Evolutionary conservation across 108 stramenopile species (phyloP), one percentile per base, ranked within the genome.

Genomic region (Nitzschia inconspicua): DNA sequence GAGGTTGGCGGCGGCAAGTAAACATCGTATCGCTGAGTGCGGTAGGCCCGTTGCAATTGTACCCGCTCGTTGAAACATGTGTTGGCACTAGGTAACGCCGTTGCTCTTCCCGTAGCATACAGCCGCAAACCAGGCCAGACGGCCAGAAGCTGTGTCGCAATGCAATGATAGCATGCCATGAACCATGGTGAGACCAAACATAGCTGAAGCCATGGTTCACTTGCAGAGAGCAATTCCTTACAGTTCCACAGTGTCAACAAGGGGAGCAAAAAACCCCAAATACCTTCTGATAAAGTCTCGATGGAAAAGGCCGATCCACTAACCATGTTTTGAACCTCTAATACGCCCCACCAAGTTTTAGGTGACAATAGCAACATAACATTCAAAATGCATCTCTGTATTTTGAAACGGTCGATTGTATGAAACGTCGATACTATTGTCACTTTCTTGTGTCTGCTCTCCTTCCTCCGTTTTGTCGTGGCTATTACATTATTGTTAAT

Each of bases 1-100:
- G 44, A 25, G 35, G 25, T 24, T 62, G 26, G 57, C 22, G 70
- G 62, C 19, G 73, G 73, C 27, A 67, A 57, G 44, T 66, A 77
- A 0, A 71, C 66, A 49, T 66, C 60, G 42, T 57, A 77, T 32
- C 54, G 27, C n/a, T 60, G 65, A 4, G 47, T 55, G 11, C 66
- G 70, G 47, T 44, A 67, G 16, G 52, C 68, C 20, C 64, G 68
- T 14, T 47, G 40, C 8, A 40, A 6, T 0, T 35, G 40, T 20
- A 63, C 26, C 25, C 57, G 57, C 24, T 13, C 9, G 0, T 41
- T 3, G 20, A 66, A n/a, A 18, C n/a, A 18, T 16, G 30, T 9
- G 11, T 22, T 50, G 6, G 66, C 66, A 13, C 37, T 50, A 0
- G 57, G 37, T 2, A 68, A 27, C 18, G 66, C 57, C 30, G 10